Conservation (phyloP, 2,329 filamentous ascomycete species). For the Arthrocladium fulminans region DNA sequence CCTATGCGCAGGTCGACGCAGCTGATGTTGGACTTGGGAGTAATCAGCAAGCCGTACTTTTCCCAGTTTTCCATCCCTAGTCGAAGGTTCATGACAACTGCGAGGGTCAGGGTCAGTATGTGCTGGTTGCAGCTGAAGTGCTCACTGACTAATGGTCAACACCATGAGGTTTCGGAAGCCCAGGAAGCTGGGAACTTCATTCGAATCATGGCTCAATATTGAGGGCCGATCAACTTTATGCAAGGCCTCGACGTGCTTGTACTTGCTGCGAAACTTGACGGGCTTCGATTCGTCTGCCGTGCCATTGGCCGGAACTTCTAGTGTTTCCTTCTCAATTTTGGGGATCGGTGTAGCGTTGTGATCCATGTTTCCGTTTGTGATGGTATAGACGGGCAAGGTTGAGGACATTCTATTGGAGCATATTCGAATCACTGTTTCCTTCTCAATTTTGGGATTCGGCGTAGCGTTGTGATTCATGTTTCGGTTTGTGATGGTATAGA, state of each 20-base stretch:
- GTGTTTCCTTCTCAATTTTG: too few species aligned
- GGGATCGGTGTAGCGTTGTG: too few species aligned
- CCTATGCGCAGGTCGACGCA: slow-evolving; percentile 68
- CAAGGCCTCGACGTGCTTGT: slow-evolving; percentile 83
- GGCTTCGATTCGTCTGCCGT: background rate
- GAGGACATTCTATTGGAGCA: too few species aligned
- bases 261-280: slow-evolving; percentile 45
- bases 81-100: slow-evolving; percentile 85
- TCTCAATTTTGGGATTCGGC: too few species aligned
- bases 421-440: too few species aligned
- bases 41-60: slow-evolving; percentile 90
- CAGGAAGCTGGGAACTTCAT: slow-evolving; percentile 68
- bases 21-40: slow-evolving; percentile 77
- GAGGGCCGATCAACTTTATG: slow-evolving; percentile 66
- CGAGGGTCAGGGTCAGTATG: slow-evolving; percentile 18
- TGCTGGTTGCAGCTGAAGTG: background rate
- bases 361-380: too few species aligned
- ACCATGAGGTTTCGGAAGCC: slow-evolving; percentile 96
- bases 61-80: slow-evolving; percentile 78
- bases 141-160: slow-evolving; percentile 64
- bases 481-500: too few species aligned
- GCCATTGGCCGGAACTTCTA: background rate
- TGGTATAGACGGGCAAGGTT: too few species aligned
- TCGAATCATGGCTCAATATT: slow-evolving; percentile 75
- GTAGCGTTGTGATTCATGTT: too few species aligned